These are phyloP conservation scores for Acacia confusa DNA, from an alignment of 306 rosid species.

Conservation along the genomic window DNA sequence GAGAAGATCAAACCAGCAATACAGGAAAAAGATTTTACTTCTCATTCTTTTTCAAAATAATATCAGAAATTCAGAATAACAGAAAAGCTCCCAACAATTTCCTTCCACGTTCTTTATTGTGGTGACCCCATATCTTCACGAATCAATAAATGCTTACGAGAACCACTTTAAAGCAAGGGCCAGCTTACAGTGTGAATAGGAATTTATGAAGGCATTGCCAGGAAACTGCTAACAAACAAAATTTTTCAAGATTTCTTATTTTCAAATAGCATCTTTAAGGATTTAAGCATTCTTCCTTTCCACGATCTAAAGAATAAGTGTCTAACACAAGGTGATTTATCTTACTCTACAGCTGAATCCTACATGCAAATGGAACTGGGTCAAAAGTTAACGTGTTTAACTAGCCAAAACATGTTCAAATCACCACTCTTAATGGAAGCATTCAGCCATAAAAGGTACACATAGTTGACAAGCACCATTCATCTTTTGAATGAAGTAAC, in stretches of 20 bases:
- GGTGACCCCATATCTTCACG: constrained; percentile 2
- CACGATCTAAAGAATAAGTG: not conserved
- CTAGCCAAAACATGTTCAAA: not conserved
- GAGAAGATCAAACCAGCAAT: not conserved
- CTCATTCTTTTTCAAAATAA: not conserved
- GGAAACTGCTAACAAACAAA: not conserved
- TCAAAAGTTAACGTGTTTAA: not conserved
- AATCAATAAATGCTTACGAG: constrained; percentile 10
- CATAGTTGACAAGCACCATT: not conserved
- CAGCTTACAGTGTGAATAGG: not conserved
- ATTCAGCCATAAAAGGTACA: not conserved
- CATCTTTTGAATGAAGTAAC: not conserved
- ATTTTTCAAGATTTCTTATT: not conserved
- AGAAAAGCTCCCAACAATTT: not conserved
- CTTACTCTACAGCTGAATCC: not conserved
- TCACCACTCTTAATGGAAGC: not conserved
- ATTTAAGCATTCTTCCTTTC: not conserved
- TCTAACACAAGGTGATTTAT: not conserved
- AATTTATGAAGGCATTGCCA: not conserved
- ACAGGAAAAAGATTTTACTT: not conserved
- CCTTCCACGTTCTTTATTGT: not conserved
- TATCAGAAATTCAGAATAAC: constrained; percentile 9
- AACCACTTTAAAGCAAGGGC: not conserved
- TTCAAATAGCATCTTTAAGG: not conserved
- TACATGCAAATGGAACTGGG: not conserved